A percentile compares a stretch with the other conserved stretches of the same genome.
phyloP scores from a whole-genome alignment of 2,329 filamentous ascomycete genomes.

The Alternaria sp. region DNA sequence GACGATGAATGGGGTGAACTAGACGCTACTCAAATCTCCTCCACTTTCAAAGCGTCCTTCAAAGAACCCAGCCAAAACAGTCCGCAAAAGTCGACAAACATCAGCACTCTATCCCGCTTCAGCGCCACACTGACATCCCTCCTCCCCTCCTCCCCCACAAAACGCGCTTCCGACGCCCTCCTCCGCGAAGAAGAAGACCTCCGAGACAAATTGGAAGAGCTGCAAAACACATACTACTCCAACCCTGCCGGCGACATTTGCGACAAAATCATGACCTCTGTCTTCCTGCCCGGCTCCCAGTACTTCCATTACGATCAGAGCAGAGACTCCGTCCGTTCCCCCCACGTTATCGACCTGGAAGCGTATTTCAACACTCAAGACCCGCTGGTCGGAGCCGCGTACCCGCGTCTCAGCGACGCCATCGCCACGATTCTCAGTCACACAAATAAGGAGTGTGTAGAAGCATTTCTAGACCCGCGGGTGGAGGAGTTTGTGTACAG shows the following conservation, averaged over 20 bases:
- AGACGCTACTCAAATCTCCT: slow-evolving; percentile 1
- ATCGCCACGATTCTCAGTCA: slow-evolving; percentile 23
- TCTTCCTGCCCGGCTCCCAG: background rate
- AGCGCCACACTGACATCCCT: background rate
- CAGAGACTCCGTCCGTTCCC: background rate
- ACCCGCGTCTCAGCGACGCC: slow-evolving; percentile 22
- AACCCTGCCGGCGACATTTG: slow-evolving; percentile 8
- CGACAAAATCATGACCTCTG: slow-evolving; percentile 7
- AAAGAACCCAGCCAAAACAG: background rate
- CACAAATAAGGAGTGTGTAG: slow-evolving; percentile 14
- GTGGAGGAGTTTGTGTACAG: slow-evolving; percentile 22
- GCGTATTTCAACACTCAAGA: slow-evolving; percentile 3
- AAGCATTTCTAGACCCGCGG: slow-evolving; percentile 14
- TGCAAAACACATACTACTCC: slow-evolving; percentile 10
- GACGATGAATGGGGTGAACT: slow-evolving; percentile 17
- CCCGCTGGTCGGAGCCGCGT: background rate
- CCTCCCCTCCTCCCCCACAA: background rate
- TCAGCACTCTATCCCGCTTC: background rate
- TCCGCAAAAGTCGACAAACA: background rate
- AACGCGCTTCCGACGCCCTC: background rate
- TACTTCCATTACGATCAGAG: background rate
- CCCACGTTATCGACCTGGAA: slow-evolving; percentile 9
- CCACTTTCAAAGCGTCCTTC: slow-evolving; percentile 13
- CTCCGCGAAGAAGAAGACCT: slow-evolving; percentile 1
- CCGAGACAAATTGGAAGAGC: background rate